A percentile compares a stretch with the other conserved stretches of the same genome.
Evolutionary conservation across 345 rosid species (phyloP).

Genomic region (Pelargonium nanum): DNA sequence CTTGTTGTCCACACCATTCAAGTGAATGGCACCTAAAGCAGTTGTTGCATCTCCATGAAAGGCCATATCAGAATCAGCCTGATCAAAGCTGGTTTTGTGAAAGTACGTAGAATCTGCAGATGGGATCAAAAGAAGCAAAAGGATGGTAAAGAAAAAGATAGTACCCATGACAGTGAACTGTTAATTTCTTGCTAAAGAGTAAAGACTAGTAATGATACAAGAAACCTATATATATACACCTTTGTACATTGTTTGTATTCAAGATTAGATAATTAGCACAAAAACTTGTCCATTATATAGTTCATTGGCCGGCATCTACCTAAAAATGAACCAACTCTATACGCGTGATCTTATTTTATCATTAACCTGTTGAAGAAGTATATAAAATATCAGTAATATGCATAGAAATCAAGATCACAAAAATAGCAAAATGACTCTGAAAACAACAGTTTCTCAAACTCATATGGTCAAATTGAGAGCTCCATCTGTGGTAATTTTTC

Average conservation of each 20-base stretch:
- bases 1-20: neutral
- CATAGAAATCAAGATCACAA: no score
- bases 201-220: neutral
- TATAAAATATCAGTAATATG: no score
- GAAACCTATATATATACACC: no score
- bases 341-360: no score
- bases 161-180: neutral
- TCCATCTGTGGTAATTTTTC: no score
- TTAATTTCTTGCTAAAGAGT: no score
- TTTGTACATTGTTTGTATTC: neutral
- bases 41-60: neutral
- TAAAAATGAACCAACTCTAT: no score
- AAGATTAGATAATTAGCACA: neutral
- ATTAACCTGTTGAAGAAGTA: no score
- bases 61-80: neutral
- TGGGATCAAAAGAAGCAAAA: neutral
- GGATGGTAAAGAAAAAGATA: neutral
- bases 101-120: neutral
- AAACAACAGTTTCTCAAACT: no score
- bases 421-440: no score
- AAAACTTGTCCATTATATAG: neutral
- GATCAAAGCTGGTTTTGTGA: neutral
- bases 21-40: neutral
- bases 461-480: no score
- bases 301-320: neutral